Base-by-base conservation (phyloP, 305 asterid genomes). In the Fraxinus velutina region DNA sequence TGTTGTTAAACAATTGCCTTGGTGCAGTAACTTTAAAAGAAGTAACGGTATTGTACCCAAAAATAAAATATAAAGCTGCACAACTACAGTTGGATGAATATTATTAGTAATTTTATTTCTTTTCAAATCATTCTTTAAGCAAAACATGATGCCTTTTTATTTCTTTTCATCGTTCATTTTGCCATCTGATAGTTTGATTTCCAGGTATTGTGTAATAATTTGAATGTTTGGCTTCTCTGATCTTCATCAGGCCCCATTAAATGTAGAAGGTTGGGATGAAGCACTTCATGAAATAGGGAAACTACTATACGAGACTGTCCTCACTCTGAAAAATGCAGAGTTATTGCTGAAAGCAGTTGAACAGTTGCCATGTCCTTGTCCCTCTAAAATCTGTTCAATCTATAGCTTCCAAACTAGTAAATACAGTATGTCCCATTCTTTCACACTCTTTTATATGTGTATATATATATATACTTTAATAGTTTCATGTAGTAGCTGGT, bases 181-280 rank as follows among this genome's bases (percentile, higher is more conserved):
- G 32, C 33, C 5, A 6, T 64, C 15, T 22, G 30, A 62, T 19
- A 27, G 34, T 22, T 64, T 24, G 73, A 6, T 64, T 8, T 22
- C 34, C 73, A 24, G 73, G 73, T 64, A 10, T 57, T 39, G 70
- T 78, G 83, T 78, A 64, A 62, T 32, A n/a, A 6, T 66, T 77
- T 60, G 66, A 52, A 70, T 29, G 1, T 84, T 80, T 80, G 76
- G 78, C 29, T 17, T 73, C 79, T 73, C 37, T 81, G 37, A 64
- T 64, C 75, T 70, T 44, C 50, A 37, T 71, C 89, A 92, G 97
- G 96, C 94, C 84, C 96, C 98, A 62, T 84, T 92, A 89, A 42
- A 91, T 80, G 88, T 89, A 85, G 98, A 93, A 83, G 97, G 98
- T 34, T 94, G 97, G 97, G 97, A 91, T 60, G 98, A 90, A 86